A percentile compares a stretch with the other conserved stretches of the same genome.
Conservation (phyloP, 169 alveolate species). For the Cyclospora cayetanensis region DNA sequence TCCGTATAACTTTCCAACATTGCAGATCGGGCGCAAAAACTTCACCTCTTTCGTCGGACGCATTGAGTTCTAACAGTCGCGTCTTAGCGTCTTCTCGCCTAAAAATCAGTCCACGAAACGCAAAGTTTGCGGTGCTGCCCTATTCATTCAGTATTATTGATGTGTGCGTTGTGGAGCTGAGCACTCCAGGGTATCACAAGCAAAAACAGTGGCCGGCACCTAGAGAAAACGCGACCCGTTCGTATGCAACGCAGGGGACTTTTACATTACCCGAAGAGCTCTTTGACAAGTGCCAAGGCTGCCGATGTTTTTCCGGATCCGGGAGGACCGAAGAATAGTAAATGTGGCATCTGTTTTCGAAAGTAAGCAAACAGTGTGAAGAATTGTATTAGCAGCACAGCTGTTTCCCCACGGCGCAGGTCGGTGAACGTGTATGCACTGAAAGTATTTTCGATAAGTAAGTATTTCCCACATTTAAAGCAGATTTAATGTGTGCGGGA, state of each 20-base stretch:
- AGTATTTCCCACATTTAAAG: background rate
- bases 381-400: background rate
- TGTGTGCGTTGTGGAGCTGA: background rate
- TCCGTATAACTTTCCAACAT: background rate
- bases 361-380: background rate
- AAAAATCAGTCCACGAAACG: background rate
- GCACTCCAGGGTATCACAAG: background rate
- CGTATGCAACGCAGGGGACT: background rate
- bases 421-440: background rate
- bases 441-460: background rate
- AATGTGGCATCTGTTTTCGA: constrained; percentile 75
- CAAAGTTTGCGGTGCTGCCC: background rate
- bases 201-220: background rate
- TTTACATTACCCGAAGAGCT: constrained; percentile 88
- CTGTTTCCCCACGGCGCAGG: background rate
- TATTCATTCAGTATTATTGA: background rate
- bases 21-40: background rate
- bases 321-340: constrained; percentile 92
- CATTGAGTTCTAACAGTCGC: constrained; percentile 97
- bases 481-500: background rate
- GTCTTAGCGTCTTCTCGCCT: constrained; percentile 90
- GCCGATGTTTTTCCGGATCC: constrained; percentile 96
- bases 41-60: constrained; percentile 98
- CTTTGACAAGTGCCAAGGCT: constrained; percentile 93
- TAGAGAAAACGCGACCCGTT: background rate